phyloP scores from a whole-genome alignment of 2,329 filamentous ascomycete species.

The Neofusicoccum laricinum region DNA sequence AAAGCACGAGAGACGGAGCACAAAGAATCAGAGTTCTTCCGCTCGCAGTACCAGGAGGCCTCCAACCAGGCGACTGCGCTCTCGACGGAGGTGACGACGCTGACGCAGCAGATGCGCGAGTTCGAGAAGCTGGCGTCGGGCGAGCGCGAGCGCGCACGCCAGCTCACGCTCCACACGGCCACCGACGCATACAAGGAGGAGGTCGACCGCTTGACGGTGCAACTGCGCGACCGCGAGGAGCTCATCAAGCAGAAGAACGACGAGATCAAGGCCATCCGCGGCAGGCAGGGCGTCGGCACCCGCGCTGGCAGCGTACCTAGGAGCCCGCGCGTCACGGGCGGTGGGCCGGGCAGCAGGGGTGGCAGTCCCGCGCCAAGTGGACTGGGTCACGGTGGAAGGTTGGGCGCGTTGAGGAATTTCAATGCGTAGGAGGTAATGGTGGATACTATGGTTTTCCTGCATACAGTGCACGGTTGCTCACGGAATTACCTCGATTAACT shows the following conservation, averaged over 20 bases:
- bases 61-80: not conserved
- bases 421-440: not conserved
- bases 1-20: conserved; percentile 34
- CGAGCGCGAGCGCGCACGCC: conserved; percentile 1
- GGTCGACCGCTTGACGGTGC: conserved; percentile 26
- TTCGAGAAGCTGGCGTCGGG: not conserved
- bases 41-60: conserved; percentile 51
- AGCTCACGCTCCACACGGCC: not conserved
- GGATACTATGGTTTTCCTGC: not conserved
- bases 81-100: not conserved
- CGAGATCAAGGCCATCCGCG: conserved; percentile 31
- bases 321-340: conserved; percentile 32
- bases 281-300: conserved; percentile 31
- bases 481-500: too few species aligned
- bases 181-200: conserved; percentile 18
- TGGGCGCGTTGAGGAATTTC: conserved; percentile 16
- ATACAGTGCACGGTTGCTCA: too few species aligned
- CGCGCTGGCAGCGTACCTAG: conserved; percentile 35
- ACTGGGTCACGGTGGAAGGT: conserved; percentile 10
- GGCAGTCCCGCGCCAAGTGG: conserved; percentile 27
- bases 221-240: conserved; percentile 18
- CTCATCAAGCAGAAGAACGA: conserved; percentile 28
- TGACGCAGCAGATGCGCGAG: conserved; percentile 17
- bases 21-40: conserved; percentile 56
- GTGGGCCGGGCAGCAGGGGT: conserved; percentile 23